These are phyloP conservation scores for Pythium coloratum DNA, from an alignment of 352 stramenopile species.

Conservation along the genomic window DNA sequence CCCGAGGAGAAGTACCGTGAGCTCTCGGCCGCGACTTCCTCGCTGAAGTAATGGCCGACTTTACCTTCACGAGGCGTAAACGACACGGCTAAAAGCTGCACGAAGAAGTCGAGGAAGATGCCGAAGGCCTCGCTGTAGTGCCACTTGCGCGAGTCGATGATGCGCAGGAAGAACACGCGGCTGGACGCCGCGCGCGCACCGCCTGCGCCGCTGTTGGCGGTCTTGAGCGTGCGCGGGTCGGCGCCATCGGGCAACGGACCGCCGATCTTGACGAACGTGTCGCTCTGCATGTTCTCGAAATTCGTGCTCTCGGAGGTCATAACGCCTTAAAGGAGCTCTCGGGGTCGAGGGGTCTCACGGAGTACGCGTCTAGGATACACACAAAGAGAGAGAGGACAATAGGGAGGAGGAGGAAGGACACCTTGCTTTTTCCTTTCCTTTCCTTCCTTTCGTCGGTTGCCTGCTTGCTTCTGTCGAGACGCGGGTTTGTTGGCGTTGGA, in stretches of 20 bases:
- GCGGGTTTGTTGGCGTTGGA: not conserved
- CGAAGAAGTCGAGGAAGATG: constrained; percentile 86
- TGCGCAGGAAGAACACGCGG: constrained; percentile 77
- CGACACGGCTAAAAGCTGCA: constrained; percentile 78
- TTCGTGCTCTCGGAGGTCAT: constrained; percentile 29
- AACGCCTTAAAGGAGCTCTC: no score
- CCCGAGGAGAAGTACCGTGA: constrained; percentile 75
- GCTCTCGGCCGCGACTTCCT: constrained; percentile 62
- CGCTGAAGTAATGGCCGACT: constrained; percentile 42
- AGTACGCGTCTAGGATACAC: no score
- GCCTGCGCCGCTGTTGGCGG: constrained; percentile 21
- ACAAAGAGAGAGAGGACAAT: no score
- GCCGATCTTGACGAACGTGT: constrained; percentile 80
- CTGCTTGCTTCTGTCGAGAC: not conserved
- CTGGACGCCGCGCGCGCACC: constrained; percentile 39
- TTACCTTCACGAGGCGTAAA: constrained; percentile 54
- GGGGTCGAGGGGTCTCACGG: no score
- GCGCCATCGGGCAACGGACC: constrained; percentile 66
- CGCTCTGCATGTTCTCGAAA: constrained; percentile 57
- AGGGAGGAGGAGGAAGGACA: no score
- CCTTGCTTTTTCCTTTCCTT: no score
- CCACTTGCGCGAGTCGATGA: constrained; percentile 89
- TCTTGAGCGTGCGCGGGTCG: constrained; percentile 72
- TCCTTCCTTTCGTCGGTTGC: not conserved
- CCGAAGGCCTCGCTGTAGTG: constrained; percentile 86